Base-by-base conservation (phyloP, 129 eudicot species). In the Smallanthus sonchifolius region DNA sequence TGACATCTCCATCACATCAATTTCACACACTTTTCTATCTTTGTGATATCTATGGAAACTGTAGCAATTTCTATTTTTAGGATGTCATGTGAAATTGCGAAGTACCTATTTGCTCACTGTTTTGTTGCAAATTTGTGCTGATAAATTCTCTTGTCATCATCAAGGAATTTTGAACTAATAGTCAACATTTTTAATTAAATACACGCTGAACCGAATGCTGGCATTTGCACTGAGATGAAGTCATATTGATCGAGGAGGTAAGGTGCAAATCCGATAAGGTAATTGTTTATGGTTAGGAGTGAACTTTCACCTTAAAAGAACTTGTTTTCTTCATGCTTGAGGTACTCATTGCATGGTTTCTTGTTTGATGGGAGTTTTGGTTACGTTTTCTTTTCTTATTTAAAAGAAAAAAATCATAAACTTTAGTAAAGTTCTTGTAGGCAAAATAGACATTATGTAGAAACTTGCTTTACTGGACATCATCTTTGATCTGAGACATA, bases 381-480 rank as follows among this genome's bases (percentile, higher is more conserved):
- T 48, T 61, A 47, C 66, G 34, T 78, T 78, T 78, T n/a, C 20
- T 70, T 61, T 78, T 70, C 44, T 70, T 78, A 61, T 48, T 36
- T 10, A 28, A 70, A 78, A 60, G 56, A 79, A 72, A 63, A 79
- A 34, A 51, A 72, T 69, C 60, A 63, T 79, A 72, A 63, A 78
- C 56, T 61, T 61, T 14, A 49, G 15, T 62, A 71, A 70, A 79
- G 83, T 79, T 79, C 7, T 72, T 74, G 64, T 72, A 30, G 83
- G 44, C 57, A 64, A 78, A 79, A 52, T 40, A 72, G 73, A 67
- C 43, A 40, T 52, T 39, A 55, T 51, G 65, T 55, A 64, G 62
- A 78, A 71, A 62, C 67, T 49, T 78, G 77, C 82, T 72, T 79
- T 72, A 79, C 49, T 72, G 30, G 82, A 79, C 78, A 79, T 73